Base-by-base conservation (phyloP, 768 basidiomycete genomes). In the Ramaria rubella region DNA sequence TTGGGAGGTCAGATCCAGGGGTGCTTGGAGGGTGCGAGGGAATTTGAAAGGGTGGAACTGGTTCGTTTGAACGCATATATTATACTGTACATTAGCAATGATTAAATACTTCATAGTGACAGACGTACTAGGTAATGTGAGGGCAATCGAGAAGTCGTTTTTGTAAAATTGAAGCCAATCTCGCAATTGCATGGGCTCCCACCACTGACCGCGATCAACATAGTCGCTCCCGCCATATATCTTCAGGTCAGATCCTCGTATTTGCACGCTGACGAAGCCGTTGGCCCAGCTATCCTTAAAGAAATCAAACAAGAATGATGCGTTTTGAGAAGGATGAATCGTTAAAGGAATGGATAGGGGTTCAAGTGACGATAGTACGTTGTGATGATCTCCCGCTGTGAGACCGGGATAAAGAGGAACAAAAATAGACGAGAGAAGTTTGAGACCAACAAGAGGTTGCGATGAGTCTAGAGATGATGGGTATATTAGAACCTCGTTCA, bases 1-100 rank as follows among this genome's bases (percentile, higher is more conserved):
- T 67, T 11, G 86, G 87, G 3, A 83, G 26, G 15, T 56, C 44
- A 14, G 55, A 56, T n/a, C 55, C 55, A 3, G 55, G 55, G 17
- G n/a, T 33, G 31, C 15, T 46, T 17, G 55, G 55, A 34, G 55
- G 55, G 19, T 31, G 19, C 23, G 27, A 40, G 0, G 55, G 55
- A 29, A 56, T 30, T 4, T 56, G 31, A 33, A 56, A 19, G 8
- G 55, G 21, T 6, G 44, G 46, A 34, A 48, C 55, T 56, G 52
- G 14, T 52, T 34, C 12, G 19, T 48, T 49, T 5, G 19, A 21
- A 49, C 8, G 27, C n/a, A 17, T 17, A 21, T 5, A 31, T 30
- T 50, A 12, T 9, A 50, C 49, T 8, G n/a, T 31, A 4, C 50
- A 7, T 33, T 19, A 34, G 30, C 17, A 14, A 31, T 34, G 36